A percentile compares a stretch with the other conserved stretches of the same genome.
Conservation (phyloP, 2,329 filamentous ascomycete species). For the Calonectria leucothoes region DNA sequence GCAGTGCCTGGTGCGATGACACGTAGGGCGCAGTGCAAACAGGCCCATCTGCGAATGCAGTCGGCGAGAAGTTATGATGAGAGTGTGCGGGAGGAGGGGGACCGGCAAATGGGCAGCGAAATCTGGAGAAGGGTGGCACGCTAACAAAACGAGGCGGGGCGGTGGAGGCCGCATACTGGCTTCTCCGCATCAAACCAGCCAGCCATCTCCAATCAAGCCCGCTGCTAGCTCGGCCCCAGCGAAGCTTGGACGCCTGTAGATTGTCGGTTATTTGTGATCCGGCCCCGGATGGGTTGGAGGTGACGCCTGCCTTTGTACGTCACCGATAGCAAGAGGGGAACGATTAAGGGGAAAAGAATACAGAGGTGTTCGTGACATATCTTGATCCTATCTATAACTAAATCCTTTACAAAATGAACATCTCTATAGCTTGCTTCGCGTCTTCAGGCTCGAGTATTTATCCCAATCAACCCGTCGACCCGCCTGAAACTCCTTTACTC, state of each 20-base stretch:
- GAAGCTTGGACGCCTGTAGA: not conserved
- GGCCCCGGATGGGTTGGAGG: not conserved
- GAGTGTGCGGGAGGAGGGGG: not conserved
- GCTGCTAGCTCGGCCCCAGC: not conserved
- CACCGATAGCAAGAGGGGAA: no score
- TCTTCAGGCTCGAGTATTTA: not conserved
- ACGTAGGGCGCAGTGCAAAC: not conserved
- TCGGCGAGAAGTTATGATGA: conserved; percentile 3
- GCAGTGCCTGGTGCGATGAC: not conserved
- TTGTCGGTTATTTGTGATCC: not conserved
- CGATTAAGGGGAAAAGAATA: no score
- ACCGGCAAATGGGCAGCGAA: conserved; percentile 6
- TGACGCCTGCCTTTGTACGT: not conserved
- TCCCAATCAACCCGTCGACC: conserved; percentile 34
- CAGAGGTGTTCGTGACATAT: no score
- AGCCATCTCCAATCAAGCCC: not conserved
- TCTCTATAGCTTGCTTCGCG: conserved; percentile 15
- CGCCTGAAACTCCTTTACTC: conserved; percentile 32
- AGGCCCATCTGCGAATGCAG: not conserved
- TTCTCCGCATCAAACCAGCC: conserved; percentile 2
- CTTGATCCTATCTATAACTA: not conserved
- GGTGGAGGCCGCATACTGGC: not conserved
- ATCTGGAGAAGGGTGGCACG: not conserved
- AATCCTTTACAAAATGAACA: not conserved
- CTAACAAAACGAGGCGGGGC: conserved; percentile 2